phyloP scores from a whole-genome alignment of 805 yeast species.

The Blastobotrys attinorum region DNA sequence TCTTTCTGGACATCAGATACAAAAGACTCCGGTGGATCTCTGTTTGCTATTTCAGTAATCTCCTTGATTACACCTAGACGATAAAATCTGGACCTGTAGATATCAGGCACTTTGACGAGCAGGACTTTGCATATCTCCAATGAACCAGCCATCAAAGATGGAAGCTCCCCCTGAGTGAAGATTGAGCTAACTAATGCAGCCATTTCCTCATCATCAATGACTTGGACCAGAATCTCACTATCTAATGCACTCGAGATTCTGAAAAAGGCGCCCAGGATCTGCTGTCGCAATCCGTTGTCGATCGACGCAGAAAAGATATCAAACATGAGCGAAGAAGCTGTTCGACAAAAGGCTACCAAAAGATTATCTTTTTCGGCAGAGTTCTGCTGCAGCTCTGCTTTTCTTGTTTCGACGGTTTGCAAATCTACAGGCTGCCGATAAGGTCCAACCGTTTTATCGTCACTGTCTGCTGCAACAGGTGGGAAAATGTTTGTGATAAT shows the following conservation, averaged over 20 bases:
- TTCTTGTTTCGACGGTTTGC: conserved; percentile 13
- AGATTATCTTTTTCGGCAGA: too few species aligned
- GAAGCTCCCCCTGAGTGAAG: conserved; percentile 23
- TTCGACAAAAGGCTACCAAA: conserved; percentile 16
- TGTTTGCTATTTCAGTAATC: conserved; percentile 24
- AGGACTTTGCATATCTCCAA: conserved; percentile 41
- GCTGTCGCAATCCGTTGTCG: conserved; percentile 54
- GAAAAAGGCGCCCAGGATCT: conserved; percentile 45
- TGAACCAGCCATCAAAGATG: conserved; percentile 42
- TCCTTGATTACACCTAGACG: conserved; percentile 68
- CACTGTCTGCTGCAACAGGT: conserved; percentile 7
- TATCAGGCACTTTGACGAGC: conserved; percentile 36
- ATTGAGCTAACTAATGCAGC: conserved; percentile 25
- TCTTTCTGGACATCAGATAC: conserved; percentile 14
- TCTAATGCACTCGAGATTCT: conserved; percentile 42
- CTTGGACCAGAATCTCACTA: conserved; percentile 14
- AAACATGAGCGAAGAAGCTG: conserved; percentile 37
- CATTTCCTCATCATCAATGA: conserved; percentile 21
- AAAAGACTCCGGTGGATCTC: conserved; percentile 10
- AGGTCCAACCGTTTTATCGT: conserved; percentile 13
- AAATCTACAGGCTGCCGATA: conserved; percentile 18
- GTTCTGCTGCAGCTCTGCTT: conserved; percentile 14
- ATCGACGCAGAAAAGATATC: conserved; percentile 67
- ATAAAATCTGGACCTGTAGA: conserved; percentile 44
- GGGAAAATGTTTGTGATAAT: conserved; percentile 57